Base-by-base conservation (phyloP, 2,329 filamentous ascomycete genomes). In the Penicillium sp. region DNA sequence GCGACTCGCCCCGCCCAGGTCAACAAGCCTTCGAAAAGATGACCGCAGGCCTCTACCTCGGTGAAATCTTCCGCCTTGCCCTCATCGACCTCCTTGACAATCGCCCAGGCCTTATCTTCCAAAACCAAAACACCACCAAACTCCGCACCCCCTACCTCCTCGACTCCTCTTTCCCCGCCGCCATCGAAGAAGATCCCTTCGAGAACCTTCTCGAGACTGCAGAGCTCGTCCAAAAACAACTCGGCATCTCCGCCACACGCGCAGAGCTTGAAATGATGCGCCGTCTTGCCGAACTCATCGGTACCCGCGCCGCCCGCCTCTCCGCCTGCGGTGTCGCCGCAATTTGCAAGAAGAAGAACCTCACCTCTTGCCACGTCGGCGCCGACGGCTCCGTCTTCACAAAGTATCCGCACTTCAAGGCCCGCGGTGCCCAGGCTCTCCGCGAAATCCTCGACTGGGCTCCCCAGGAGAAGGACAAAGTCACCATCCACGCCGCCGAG, bases 371-470 rank as follows among this genome's bases (percentile, higher is more conserved):
- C 82, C 95, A 98, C 78, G 95, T 99, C 47, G 95, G 95, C 71
- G 95, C 95, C 56, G 95, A 99, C 75, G 95, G 95, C 44, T 96
- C 92, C 19, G 94, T 99, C 58, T 99, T 99, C 84, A 97, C 97
- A 85, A 98, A 98, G 79, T 99, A 99, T 81, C 95, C 95, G 13
- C 91, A 97, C 81, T 99, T 99, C 87, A 97, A 97, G 85, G 87
- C 89, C 61, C 90, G 95, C 58, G 93, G 94, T 60, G 94, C 95
- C 15, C 85, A 90, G 76, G 95, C 95, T 30, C 86, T 99, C 57
- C 89, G 92, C 59, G 95, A 99, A 83, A 97, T 99, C 68, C 87
- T 99, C 44, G 94, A 97, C 83, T 98, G 94, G 93, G 88, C 91
- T 3, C 87, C 85, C 59, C 91, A 91, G 81, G 90, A 89, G 77